Evolutionary conservation across 129 eudicot species (phyloP), one percentile per base, ranked within the genome.

Genomic region (Artemisia annua): DNA sequence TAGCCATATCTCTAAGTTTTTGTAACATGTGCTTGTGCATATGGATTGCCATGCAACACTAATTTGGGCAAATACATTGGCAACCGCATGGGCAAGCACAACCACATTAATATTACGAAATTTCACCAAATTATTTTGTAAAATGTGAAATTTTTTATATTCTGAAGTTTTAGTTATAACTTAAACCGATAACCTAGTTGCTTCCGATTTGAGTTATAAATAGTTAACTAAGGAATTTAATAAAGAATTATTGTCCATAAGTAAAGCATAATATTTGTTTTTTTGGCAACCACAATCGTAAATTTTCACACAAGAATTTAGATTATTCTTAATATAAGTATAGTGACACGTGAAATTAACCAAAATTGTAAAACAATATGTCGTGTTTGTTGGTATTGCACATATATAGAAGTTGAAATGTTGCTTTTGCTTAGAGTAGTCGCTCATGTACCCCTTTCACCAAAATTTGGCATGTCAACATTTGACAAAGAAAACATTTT

Each of bases 401-500:
- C 60, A 30, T 63, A 55, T 26, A 26, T 56, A 65, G 78, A 71
- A 78, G 82, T 78, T 78, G 68, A 71, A 78, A 77, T 56, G 82
- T 78, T 78, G 82, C 78, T 78, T 78, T 78, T 55, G 82, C 82
- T 56, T 78, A 65, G 78, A 48, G 68, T 48, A 43, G 82, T 30
- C 53, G 71, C 48, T 63, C 67, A 54, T 66, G 54, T 71, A n/a
- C 62, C 69, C 71, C 55, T 78, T 71, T 78, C 78, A 71, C 78
- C 82, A 65, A 7, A 78, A 78, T 46, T 67, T 78, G 58, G 78
- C 68, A 71, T 35, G 67, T 78, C 82, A 64, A 71, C 73, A 46
- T 63, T 71, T 22, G 67, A 75, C 22, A 39, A 54, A 43, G 66
- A 70, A 52, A 56, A 16, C 20, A 35, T 35, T 9, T 16, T 76